Conservation (phyloP, 306 rosid genomes). For the Cucurbita pepo region DNA sequence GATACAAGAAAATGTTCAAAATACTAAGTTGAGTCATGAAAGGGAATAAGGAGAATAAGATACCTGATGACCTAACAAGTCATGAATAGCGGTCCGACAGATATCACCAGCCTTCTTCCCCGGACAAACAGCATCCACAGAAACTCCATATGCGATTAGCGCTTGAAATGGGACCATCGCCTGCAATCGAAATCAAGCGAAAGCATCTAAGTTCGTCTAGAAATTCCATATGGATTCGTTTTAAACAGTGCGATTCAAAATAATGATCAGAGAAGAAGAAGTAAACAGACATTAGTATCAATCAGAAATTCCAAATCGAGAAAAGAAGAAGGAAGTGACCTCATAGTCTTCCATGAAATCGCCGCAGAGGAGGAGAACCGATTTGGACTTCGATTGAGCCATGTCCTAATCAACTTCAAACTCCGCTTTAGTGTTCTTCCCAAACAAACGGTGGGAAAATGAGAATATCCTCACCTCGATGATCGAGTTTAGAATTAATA, state of each 20-base stretch:
- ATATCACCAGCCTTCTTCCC: conserved; percentile 60
- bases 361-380: conserved; percentile 64
- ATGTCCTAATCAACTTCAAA: background rate
- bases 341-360: conserved; percentile 87
- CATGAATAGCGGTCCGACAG: conserved; percentile 61
- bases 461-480: background rate
- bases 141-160: conserved; percentile 52
- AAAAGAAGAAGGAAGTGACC: conserved; percentile 11
- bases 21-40: background rate
- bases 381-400: conserved; percentile 15
- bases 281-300: background rate
- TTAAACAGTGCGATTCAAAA: background rate
- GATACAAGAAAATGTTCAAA: background rate
- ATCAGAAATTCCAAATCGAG: background rate
- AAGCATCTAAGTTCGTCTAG: background rate
- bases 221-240: background rate
- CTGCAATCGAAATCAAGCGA: conserved; percentile 17
- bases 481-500: background rate
- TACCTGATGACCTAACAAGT: conserved; percentile 41
- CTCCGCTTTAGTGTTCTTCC: background rate
- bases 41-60: background rate
- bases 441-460: background rate
- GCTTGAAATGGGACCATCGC: conserved; percentile 86
- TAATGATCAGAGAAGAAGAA: background rate
- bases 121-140: conserved; percentile 77